These are phyloP conservation scores for Blastomyces parvus DNA, from an alignment of 2,329 filamentous ascomycete species.

Conservation along the genomic window DNA sequence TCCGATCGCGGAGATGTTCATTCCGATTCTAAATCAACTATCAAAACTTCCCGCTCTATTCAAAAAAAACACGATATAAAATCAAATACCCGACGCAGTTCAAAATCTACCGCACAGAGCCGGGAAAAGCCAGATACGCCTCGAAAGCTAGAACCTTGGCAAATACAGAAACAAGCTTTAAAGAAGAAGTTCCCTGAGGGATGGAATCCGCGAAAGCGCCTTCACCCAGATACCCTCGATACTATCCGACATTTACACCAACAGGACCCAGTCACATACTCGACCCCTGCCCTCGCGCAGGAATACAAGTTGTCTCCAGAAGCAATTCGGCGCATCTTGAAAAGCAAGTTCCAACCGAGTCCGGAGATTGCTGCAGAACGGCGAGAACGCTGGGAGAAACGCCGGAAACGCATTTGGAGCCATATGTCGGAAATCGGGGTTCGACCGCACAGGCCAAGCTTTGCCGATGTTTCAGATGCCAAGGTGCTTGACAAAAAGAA, in stretches of 20 bases:
- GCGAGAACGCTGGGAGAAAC: constrained; percentile 36
- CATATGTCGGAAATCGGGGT: constrained; percentile 43
- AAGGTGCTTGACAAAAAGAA: constrained; percentile 21
- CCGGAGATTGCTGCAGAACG: constrained; percentile 32
- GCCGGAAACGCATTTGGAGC: constrained; percentile 39
- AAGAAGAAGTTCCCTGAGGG: constrained; percentile 66
- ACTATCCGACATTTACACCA: constrained; percentile 75
- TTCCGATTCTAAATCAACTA: neutral
- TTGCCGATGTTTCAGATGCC: constrained; percentile 20
- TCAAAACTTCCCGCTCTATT: neutral
- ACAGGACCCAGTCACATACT: constrained; percentile 67
- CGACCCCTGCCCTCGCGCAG: constrained; percentile 60
- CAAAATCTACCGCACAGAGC: constrained; percentile 13
- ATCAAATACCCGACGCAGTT: neutral
- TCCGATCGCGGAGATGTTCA: neutral
- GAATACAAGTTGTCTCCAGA: constrained; percentile 84
- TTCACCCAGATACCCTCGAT: constrained; percentile 87
- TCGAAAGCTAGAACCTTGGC: constrained; percentile 51
- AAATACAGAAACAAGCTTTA: constrained; percentile 63
- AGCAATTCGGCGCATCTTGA: constrained; percentile 76
- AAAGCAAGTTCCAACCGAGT: constrained; percentile 40
- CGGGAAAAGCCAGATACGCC: neutral
- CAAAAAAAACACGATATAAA: neutral
- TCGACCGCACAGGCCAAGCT: constrained; percentile 44
- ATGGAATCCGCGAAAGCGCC: constrained; percentile 74